A percentile compares a stretch with the other conserved stretches of the same genome.
Evolutionary conservation across 1,139 yeast species (phyloP).

Genomic region (Candida sp.): DNA sequence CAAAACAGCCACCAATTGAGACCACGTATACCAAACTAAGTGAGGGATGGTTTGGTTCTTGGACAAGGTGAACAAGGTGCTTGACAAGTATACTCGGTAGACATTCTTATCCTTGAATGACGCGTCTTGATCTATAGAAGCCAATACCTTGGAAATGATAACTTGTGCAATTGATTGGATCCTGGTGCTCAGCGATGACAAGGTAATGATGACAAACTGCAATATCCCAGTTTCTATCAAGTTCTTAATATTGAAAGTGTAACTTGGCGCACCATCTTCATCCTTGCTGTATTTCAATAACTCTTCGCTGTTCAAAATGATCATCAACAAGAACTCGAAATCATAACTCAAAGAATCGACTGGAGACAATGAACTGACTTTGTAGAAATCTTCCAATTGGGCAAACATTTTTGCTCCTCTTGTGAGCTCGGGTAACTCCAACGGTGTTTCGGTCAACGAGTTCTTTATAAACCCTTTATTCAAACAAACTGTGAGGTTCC

Average conservation of each 20-base stretch:
- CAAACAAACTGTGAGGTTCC: slow-evolving; percentile 51
- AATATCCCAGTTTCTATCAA: slow-evolving; percentile 64
- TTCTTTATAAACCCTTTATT: slow-evolving; percentile 55
- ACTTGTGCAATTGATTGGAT: slow-evolving; percentile 29
- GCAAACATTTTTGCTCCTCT: slow-evolving; percentile 18
- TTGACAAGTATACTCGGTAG: slow-evolving; percentile 63
- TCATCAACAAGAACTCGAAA: slow-evolving; percentile 60
- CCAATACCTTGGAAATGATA: slow-evolving; percentile 47
- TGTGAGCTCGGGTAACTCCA: slow-evolving; percentile 6
- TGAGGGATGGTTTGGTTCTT: slow-evolving; percentile 33
- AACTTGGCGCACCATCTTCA: slow-evolving; percentile 22
- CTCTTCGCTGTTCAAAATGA: slow-evolving; percentile 65
- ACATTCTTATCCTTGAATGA: slow-evolving; percentile 62
- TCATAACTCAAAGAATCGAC: slow-evolving; percentile 47
- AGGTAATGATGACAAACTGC: slow-evolving; percentile 57
- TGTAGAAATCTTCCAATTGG: slow-evolving; percentile 27
- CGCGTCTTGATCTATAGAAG: slow-evolving; percentile 23
- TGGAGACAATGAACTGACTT: slow-evolving; percentile 16
- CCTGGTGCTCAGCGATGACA: slow-evolving; percentile 31
- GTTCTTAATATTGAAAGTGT: slow-evolving; percentile 54
- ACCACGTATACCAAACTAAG: slow-evolving; percentile 47
- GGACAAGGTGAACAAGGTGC: slow-evolving; percentile 53
- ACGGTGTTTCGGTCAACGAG: slow-evolving; percentile 33
- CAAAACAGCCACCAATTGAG: slow-evolving; percentile 60
- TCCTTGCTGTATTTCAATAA: slow-evolving; percentile 40